Percentiles rank a stretch among this genome's conserved stretches.
These are phyloP conservation scores for Spirogloea muscicola DNA, from an alignment of 139 green algal species.

Conservation along the genomic window DNA sequence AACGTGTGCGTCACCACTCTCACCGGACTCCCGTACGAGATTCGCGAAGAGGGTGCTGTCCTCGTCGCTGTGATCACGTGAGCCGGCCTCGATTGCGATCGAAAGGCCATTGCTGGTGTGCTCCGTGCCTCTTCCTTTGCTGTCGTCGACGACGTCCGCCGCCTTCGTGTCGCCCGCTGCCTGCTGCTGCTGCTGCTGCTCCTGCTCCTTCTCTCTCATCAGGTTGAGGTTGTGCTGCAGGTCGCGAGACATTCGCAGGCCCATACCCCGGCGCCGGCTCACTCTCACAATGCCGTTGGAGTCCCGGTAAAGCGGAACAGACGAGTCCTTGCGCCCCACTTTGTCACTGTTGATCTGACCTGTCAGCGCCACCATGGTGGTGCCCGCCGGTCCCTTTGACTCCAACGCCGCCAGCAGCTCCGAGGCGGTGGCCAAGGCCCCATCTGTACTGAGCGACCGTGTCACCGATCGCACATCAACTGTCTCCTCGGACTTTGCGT, in stretches of 20 bases:
- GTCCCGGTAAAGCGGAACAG: slow-evolving; percentile 8
- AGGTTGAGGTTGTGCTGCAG: slow-evolving; percentile 31
- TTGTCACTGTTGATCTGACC: too few species aligned
- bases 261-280: slow-evolving; percentile 6
- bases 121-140: neutral
- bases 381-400: too few species aligned
- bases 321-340: too few species aligned
- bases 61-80: neutral
- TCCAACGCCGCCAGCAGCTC: too few species aligned
- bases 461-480: too few species aligned
- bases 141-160: neutral
- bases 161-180: neutral
- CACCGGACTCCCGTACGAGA: neutral
- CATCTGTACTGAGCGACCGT: too few species aligned
- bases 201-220: slow-evolving; percentile 19
- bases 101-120: neutral
- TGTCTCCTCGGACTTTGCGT: too few species aligned
- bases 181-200: neutral
- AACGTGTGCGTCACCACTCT: neutral
- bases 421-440: too few species aligned
- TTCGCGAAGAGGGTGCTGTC: neutral
- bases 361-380: too few species aligned
- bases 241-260: slow-evolving; percentile 23
- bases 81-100: neutral
- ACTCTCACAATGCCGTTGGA: slow-evolving; percentile 9